phyloP scores from a whole-genome alignment of 2,329 filamentous ascomycete genomes.

The Orbilia javanica region DNA sequence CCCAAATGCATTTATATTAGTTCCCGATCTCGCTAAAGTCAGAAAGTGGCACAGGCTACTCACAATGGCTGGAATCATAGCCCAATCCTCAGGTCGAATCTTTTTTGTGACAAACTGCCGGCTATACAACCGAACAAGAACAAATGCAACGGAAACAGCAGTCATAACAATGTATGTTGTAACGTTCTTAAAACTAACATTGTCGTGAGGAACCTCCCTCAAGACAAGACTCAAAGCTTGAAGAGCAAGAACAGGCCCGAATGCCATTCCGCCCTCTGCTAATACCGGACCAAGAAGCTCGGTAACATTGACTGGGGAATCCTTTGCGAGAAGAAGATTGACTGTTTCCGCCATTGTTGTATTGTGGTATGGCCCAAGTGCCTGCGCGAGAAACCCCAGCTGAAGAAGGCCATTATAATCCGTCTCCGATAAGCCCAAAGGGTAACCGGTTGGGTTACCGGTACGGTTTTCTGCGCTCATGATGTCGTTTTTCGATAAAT shows the following conservation, averaged over 20 bases:
- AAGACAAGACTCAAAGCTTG: conserved; percentile 47
- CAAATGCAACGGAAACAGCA: conserved; percentile 50
- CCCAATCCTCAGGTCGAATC: conserved; percentile 56
- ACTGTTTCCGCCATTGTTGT: conserved; percentile 57
- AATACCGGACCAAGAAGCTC: conserved; percentile 40
- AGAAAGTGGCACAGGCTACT: background rate
- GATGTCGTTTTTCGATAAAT: background rate
- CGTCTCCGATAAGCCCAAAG: conserved; percentile 44
- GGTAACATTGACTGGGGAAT: conserved; percentile 49
- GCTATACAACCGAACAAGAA: conserved; percentile 47
- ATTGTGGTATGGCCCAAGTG: conserved; percentile 53
- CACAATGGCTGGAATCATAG: conserved; percentile 55
- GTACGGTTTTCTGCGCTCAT: conserved; percentile 50
- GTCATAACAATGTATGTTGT: conserved; percentile 52
- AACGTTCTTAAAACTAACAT: conserved; percentile 54
- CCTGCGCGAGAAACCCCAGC: conserved; percentile 51
- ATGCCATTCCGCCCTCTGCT: conserved; percentile 31
- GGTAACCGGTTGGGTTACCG: conserved; percentile 51
- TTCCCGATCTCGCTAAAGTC: background rate
- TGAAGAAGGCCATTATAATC: conserved; percentile 53
- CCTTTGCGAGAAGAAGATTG: conserved; percentile 37
- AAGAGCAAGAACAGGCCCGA: conserved; percentile 39
- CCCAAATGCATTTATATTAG: background rate
- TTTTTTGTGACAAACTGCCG: conserved; percentile 56
- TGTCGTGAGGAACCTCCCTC: conserved; percentile 51